A percentile compares a stretch with the other conserved stretches of the same genome.
These are phyloP conservation scores for Pseudogymnoascus pannorum DNA, from an alignment of 2,329 filamentous ascomycete species.

Conservation along the genomic window DNA sequence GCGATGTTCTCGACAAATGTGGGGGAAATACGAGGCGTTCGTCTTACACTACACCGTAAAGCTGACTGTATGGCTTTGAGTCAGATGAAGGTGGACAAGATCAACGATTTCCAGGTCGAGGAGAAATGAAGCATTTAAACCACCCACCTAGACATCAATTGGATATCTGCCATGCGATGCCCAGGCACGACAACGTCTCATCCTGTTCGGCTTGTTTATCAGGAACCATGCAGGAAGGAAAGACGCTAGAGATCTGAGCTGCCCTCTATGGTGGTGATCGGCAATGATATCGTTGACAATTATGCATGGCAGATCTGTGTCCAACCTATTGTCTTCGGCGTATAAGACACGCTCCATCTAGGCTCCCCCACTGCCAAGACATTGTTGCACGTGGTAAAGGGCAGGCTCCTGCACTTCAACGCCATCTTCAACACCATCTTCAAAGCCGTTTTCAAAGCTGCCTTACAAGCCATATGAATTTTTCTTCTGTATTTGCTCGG, in stretches of 20 bases:
- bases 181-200: background rate
- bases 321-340: background rate
- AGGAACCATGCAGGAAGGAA: background rate
- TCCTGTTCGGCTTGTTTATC: background rate
- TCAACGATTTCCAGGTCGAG: background rate
- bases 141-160: background rate
- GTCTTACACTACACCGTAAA: background rate
- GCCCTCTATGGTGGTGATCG: background rate
- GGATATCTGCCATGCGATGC: background rate
- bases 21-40: background rate
- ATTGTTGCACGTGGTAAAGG: background rate
- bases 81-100: background rate
- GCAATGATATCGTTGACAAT: background rate
- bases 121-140: background rate
- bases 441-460: background rate
- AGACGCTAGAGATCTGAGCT: background rate
- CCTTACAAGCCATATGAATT: background rate
- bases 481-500: background rate
- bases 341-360: background rate
- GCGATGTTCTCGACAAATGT: background rate
- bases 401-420: background rate
- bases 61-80: background rate
- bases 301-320: background rate
- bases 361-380: background rate
- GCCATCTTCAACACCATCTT: background rate